A percentile compares a stretch with the other conserved stretches of the same genome.
These are phyloP conservation scores for Davidsoniella eucalypti DNA, from an alignment of 2,329 filamentous ascomycete genomes.

Conservation along the genomic window DNA sequence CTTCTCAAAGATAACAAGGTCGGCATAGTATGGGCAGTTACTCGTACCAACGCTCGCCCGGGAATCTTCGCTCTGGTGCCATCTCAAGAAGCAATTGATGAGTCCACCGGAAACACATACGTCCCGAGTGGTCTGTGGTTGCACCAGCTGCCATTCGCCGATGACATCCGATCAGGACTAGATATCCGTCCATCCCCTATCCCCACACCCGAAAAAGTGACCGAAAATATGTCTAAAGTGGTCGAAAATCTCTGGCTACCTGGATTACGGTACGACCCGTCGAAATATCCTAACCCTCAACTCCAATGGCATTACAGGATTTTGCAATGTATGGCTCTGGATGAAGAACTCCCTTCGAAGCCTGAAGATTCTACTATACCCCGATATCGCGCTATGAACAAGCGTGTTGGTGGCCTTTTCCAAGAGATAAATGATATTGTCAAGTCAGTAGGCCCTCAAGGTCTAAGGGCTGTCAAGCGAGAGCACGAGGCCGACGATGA, in stretches of 20 bases:
- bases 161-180: conserved; percentile 67
- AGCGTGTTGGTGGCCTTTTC: conserved; percentile 66
- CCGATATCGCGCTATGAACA: conserved; percentile 75
- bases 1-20: conserved; percentile 64
- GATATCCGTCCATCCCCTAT: conserved; percentile 32
- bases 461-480: not conserved
- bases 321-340: conserved; percentile 74
- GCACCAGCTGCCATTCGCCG: conserved; percentile 71
- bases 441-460: conserved; percentile 34
- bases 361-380: conserved; percentile 64
- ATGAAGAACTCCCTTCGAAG: conserved; percentile 72
- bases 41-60: conserved; percentile 65
- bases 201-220: conserved; percentile 51
- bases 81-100: conserved; percentile 48
- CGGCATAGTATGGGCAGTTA: conserved; percentile 77
- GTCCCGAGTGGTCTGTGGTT: conserved; percentile 80
- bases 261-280: conserved; percentile 66
- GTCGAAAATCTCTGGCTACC: conserved; percentile 80
- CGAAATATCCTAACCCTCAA: conserved; percentile 77
- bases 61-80: conserved; percentile 68
- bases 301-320: conserved; percentile 97
- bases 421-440: conserved; percentile 51
- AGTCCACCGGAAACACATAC: conserved; percentile 47
- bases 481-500: conserved; percentile 20
- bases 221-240: conserved; percentile 66